Evolutionary conservation across 495 filamentous ascomycete species (phyloP).

Genomic region (Penicillium arizonense): DNA sequence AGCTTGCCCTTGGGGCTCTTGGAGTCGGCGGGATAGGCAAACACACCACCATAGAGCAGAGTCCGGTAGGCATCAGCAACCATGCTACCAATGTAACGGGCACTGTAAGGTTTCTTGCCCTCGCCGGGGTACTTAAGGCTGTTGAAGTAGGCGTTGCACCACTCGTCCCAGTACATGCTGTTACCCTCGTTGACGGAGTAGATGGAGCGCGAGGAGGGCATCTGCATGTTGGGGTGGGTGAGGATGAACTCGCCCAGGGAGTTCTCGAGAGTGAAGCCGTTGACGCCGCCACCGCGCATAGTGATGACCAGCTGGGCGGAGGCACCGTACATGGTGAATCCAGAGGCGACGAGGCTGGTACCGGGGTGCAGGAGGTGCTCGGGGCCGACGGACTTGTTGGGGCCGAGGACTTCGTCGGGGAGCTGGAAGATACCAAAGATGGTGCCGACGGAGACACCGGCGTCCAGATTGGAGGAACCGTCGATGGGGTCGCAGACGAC

Average conservation of each 20-base stretch:
- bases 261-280: constrained; percentile 96
- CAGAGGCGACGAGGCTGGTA: constrained; percentile 85
- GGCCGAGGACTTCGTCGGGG: constrained; percentile 63
- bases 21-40: constrained; percentile 95
- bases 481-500: constrained; percentile 98
- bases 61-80: constrained; percentile 98
- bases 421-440: constrained; percentile 96
- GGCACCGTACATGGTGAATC: constrained; percentile 99
- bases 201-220: constrained; percentile 77
- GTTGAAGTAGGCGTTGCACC: constrained; percentile 83
- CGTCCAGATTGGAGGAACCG: constrained; percentile 95
- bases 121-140: constrained; percentile 74
- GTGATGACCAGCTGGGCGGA: constrained; percentile 95
- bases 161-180: constrained; percentile 91
- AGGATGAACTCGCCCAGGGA: constrained; percentile 97
- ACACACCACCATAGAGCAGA: constrained; percentile 91
- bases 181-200: constrained; percentile 99
- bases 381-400: constrained; percentile 56
- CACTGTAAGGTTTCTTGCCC: constrained; percentile 86
- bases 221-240: constrained; percentile 89
- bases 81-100: constrained; percentile 96
- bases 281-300: constrained; percentile 89
- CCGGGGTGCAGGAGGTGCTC: constrained; percentile 87
- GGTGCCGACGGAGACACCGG: constrained; percentile 95
- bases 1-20: constrained; percentile 98